Percentiles rank a stretch among this genome's conserved stretches.
phyloP scores from a whole-genome alignment of 805 yeast genomes.

The Candida koratica region DNA sequence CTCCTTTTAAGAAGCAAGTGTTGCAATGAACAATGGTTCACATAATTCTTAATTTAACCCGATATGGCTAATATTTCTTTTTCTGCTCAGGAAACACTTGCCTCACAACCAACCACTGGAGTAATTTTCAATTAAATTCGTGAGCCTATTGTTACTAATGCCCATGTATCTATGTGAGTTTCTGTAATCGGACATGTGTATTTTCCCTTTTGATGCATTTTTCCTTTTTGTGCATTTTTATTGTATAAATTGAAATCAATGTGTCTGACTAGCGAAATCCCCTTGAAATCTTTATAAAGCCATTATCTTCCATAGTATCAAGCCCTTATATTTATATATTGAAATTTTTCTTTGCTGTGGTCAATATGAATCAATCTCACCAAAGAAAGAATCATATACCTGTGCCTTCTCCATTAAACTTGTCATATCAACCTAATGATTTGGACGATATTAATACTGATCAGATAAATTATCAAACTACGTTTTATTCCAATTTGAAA shows the following conservation, averaged over 20 bases:
- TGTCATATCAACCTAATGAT: slow-evolving; percentile 8
- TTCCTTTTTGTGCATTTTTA: slow-evolving; percentile 4
- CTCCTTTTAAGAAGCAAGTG: neutral
- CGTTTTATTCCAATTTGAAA: slow-evolving; percentile 1
- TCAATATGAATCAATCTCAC: neutral
- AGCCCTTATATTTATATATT: neutral
- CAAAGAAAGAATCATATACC: slow-evolving; percentile 5
- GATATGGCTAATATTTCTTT: neutral
- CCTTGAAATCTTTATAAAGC: slow-evolving; percentile 2
- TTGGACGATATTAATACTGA: slow-evolving; percentile 7
- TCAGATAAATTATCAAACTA: neutral
- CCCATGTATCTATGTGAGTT: neutral
- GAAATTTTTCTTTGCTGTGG: neutral
- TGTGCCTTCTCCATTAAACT: slow-evolving; percentile 14
- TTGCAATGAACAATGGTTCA: slow-evolving; percentile 1
- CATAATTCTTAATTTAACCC: slow-evolving; percentile 1
- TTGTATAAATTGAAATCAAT: neutral
- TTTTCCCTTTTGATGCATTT: neutral
- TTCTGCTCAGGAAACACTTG: slow-evolving; percentile 1
- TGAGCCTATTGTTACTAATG: slow-evolving; percentile 3
- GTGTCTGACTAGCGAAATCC: slow-evolving; percentile 2
- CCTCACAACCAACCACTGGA: neutral
- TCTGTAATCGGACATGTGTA: slow-evolving; percentile 1
- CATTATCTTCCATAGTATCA: neutral
- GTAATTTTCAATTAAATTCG: neutral